Base-by-base conservation (phyloP, 2,329 filamentous ascomycete species). In the Aspergillus sojae region DNA sequence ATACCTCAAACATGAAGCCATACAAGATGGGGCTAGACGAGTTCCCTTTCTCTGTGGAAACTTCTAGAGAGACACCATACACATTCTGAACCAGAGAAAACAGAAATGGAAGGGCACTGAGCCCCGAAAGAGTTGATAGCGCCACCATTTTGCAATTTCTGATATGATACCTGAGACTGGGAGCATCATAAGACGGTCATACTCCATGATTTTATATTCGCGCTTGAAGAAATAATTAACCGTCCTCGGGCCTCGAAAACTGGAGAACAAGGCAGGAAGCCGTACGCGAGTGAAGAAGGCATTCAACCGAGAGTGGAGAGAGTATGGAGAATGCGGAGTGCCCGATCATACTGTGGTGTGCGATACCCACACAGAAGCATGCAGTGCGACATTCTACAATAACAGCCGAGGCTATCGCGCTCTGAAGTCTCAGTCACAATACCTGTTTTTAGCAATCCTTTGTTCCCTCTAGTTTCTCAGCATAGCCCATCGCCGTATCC, bases 1-100 rank as follows among this genome's bases (percentile, higher is more conserved):
- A 32, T 65, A 78, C 77, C 70, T 81, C 80, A 59, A 77, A 77
- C 74, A 81, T 80, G n/a, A 81, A 69, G 1, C 79, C 80, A 72
- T 81, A 81, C 60, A 78, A 72, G 12, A 77, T 67, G 10, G 78
- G 71, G 28, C 73, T 78, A 3, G 80, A 71, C 5, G 74, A 70
- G 69, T 81, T 82, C 23, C 80, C 78, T 9, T 76, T 74, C 48
- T 69, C 36, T 23, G 54, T 63, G 28, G 57, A 64, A 0, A 69
- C 61, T 11, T 61, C 41, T 48, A 68, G 48, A 14, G 58, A 66
- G 5, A 66, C 53, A 32, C 52, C 56, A 30, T 62, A 28, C 11
- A 28, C 59, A 34, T 55, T 6, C 12, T 60, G 58, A 11, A 60
- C 28, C 4, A 64, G 19, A 16, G 59, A 60, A 28, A 62, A 56